Conservation (phyloP, 495 filamentous ascomycete genomes). For the Hapsidospora chrysogenum region DNA sequence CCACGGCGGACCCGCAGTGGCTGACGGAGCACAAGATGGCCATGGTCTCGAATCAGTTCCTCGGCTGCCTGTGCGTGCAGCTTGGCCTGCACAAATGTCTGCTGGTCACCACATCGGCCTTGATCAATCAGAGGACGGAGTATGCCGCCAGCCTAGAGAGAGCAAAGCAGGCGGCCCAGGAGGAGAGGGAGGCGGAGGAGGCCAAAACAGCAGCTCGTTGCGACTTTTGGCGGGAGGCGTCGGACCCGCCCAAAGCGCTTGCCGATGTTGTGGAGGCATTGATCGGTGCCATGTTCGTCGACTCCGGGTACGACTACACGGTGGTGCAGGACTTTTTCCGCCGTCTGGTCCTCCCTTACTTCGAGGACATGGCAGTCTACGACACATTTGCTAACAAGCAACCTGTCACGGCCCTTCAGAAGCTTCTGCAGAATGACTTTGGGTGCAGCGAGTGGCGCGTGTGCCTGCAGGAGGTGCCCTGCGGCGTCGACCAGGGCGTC, state of each 20-base stretch:
- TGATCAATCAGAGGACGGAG: constrained; percentile 47
- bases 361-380: constrained; percentile 77
- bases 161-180: constrained; percentile 29
- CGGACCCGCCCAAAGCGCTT: constrained; percentile 69
- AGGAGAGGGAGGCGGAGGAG: constrained; percentile 11
- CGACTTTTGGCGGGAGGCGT: constrained; percentile 63
- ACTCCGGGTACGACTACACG: constrained; percentile 64
- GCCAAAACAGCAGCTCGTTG: constrained; percentile 21
- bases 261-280: constrained; percentile 84
- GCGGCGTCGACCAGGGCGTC: constrained; percentile 12
- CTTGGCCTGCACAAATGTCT: constrained; percentile 66
- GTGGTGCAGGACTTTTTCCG: constrained; percentile 66
- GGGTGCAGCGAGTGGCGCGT: constrained; percentile 31
- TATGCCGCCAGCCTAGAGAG: constrained; percentile 53
- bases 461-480: constrained; percentile 13
- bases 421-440: constrained; percentile 25
- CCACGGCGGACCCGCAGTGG: constrained; percentile 82
- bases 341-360: constrained; percentile 53
- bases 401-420: constrained; percentile 38
- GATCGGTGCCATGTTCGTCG: constrained; percentile 80
- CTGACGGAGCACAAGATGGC: constrained; percentile 99
- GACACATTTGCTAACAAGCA: constrained; percentile 83
- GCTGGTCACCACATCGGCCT: constrained; percentile 34
- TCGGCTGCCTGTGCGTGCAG: constrained; percentile 62
- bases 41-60: constrained; percentile 94